Conservation (phyloP, 148 eudicot genomes). For the Fallopia convolvulus region DNA sequence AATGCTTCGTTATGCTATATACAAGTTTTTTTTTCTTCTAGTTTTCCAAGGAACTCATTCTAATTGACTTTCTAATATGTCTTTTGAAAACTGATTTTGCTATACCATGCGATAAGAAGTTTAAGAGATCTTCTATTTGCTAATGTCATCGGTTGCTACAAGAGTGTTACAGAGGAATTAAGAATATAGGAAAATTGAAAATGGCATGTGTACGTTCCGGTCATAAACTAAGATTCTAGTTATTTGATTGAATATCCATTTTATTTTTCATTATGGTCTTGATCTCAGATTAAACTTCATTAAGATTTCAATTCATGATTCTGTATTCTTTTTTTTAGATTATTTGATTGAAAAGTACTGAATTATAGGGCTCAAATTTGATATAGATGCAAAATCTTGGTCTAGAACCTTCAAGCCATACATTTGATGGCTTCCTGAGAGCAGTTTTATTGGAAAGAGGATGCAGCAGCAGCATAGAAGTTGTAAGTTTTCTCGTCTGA, state of each 20-base stretch:
- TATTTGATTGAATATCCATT: neutral
- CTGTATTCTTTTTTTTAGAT: neutral
- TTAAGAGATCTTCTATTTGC: neutral
- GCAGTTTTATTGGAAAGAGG: slow-evolving; percentile 43
- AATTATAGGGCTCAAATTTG: slow-evolving; percentile 17
- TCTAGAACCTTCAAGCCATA: slow-evolving; percentile 49
- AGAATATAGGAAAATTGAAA: neutral
- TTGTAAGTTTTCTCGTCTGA: slow-evolving; percentile 36
- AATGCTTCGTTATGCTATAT: neutral
- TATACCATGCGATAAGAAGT: neutral
- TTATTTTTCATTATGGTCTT: neutral
- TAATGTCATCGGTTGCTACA: neutral
- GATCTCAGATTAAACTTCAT: slow-evolving; percentile 6
- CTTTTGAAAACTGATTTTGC: neutral
- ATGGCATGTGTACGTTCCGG: neutral
- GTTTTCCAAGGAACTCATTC: neutral
- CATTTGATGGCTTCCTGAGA: slow-evolving; percentile 62
- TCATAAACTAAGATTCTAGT: neutral
- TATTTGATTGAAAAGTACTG: slow-evolving; percentile 19
- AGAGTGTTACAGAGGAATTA: neutral
- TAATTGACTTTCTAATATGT: neutral
- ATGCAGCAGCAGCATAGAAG: slow-evolving; percentile 36
- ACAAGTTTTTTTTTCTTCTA: too few species aligned
- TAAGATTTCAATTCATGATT: neutral
- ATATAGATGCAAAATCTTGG: slow-evolving; percentile 84